These are phyloP conservation scores for Rosa lucieae DNA, from an alignment of 306 rosid species.

Conservation along the genomic window DNA sequence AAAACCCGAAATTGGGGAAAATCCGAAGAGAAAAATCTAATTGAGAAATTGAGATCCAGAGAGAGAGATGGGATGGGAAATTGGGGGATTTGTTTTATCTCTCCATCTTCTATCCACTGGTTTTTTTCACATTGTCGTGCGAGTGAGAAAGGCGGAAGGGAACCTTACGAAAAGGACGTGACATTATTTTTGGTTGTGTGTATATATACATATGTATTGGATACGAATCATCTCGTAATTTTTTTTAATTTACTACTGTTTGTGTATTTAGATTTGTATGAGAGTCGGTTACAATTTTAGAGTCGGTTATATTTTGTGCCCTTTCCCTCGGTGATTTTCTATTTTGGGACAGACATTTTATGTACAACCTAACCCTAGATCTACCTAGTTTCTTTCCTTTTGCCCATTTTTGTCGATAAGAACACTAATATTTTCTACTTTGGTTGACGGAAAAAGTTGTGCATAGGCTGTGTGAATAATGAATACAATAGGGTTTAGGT, in stretches of 20 bases:
- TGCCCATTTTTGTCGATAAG: too few species aligned
- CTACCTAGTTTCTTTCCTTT: too few species aligned
- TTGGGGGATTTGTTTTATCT: neutral
- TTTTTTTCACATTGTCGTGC: neutral
- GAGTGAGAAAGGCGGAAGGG: neutral
- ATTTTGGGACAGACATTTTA: too few species aligned
- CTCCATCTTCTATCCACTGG: conserved; percentile 3
- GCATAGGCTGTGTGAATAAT: too few species aligned
- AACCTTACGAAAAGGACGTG: conserved; percentile 16
- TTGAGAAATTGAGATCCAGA: conserved; percentile 4
- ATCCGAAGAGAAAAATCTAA: neutral
- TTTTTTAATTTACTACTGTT: neutral
- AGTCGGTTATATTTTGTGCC: too few species aligned
- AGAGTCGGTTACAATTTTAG: neutral
- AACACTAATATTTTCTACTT: too few species aligned
- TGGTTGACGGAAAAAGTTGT: too few species aligned
- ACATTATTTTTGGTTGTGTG: neutral
- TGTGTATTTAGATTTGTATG: neutral
- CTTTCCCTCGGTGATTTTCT: too few species aligned
- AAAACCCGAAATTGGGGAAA: neutral
- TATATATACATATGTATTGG: neutral
- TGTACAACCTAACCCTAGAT: too few species aligned
- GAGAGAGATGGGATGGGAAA: neutral
- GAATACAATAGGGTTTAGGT: too few species aligned
- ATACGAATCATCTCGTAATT: too few species aligned